phyloP scores from a whole-genome alignment of 2,329 filamentous ascomycete species.

The Colletotrichum simmondsii region DNA sequence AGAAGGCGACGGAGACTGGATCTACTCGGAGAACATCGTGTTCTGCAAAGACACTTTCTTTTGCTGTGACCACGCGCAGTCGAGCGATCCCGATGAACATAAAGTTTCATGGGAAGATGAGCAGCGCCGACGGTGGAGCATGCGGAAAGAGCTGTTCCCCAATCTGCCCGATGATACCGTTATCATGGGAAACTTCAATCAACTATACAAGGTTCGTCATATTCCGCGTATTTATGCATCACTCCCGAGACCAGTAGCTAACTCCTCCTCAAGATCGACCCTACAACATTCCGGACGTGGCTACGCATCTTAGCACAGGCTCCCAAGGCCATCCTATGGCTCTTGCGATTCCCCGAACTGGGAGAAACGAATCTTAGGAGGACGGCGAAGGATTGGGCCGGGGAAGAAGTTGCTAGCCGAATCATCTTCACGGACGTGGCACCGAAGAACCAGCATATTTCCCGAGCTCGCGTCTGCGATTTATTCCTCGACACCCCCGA shows the following conservation, averaged over 20 bases:
- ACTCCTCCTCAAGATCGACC: constrained; percentile 78
- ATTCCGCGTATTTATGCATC: constrained; percentile 35
- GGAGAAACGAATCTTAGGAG: constrained; percentile 87
- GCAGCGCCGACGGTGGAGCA: constrained; percentile 83
- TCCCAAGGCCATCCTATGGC: constrained; percentile 92
- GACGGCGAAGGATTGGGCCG: constrained; percentile 86
- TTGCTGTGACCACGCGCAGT: constrained; percentile 96
- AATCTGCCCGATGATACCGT: constrained; percentile 82
- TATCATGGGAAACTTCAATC: constrained; percentile 98
- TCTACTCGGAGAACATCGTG: constrained; percentile 97
- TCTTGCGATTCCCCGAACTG: constrained; percentile 94
- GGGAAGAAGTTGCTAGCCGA: constrained; percentile 83
- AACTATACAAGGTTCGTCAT: constrained; percentile 88
- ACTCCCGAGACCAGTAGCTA: constrained; percentile 10
- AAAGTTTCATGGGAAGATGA: constrained; percentile 85
- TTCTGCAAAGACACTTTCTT: constrained; percentile 97
- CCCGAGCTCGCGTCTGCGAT: constrained; percentile 90
- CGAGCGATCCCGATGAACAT: constrained; percentile 77
- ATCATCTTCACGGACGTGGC: constrained; percentile 97
- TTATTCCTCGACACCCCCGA: constrained; percentile 97
- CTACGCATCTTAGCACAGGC: constrained; percentile 87
- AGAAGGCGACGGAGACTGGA: constrained; percentile 80
- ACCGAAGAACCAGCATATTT: constrained; percentile 93
- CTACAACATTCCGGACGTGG: constrained; percentile 95
- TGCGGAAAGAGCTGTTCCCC: constrained; percentile 94